A percentile compares a stretch with the other conserved stretches of the same genome.
Evolutionary conservation across 768 basidiomycete species (phyloP).

Genomic region (Macrolepiota dolichaula): DNA sequence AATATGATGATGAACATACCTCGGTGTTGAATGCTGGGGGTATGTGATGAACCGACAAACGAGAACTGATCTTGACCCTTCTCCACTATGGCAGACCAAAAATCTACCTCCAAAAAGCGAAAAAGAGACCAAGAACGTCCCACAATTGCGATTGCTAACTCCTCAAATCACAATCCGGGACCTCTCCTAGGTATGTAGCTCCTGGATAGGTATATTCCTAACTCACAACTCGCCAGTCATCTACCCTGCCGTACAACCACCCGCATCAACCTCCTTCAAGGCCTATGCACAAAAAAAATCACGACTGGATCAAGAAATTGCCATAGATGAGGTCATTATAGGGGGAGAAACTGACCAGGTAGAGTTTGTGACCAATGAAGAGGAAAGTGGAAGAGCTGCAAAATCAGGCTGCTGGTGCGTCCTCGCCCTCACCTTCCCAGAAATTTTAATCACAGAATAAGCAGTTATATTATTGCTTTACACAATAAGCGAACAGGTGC

Average conservation of each 20-base stretch:
- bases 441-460: constrained; percentile 2
- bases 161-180: constrained; percentile 25
- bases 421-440: not conserved
- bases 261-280: constrained; percentile 55
- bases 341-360: constrained; percentile 83
- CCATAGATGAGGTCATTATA: constrained; percentile 43
- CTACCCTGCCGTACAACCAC: constrained; percentile 64
- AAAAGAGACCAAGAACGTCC: constrained; percentile 30
- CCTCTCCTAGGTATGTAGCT: constrained; percentile 34
- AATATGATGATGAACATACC: not conserved
- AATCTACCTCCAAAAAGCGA: constrained; percentile 39
- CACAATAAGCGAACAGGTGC: constrained; percentile 73
- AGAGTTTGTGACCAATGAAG: constrained; percentile 72
- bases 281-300: constrained; percentile 50
- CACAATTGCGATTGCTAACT: constrained; percentile 27
- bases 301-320: constrained; percentile 24
- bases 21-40: not conserved
- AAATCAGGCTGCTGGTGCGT: constrained; percentile 69
- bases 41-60: constrained; percentile 1
- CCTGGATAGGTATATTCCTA: not conserved
- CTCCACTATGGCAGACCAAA: constrained; percentile 28
- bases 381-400: constrained; percentile 45
- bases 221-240: constrained; percentile 20
- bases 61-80: constrained; percentile 7
- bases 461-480: constrained; percentile 80